phyloP scores from a whole-genome alignment of 164 flowering plant species.

The Chimonanthus praecox region DNA sequence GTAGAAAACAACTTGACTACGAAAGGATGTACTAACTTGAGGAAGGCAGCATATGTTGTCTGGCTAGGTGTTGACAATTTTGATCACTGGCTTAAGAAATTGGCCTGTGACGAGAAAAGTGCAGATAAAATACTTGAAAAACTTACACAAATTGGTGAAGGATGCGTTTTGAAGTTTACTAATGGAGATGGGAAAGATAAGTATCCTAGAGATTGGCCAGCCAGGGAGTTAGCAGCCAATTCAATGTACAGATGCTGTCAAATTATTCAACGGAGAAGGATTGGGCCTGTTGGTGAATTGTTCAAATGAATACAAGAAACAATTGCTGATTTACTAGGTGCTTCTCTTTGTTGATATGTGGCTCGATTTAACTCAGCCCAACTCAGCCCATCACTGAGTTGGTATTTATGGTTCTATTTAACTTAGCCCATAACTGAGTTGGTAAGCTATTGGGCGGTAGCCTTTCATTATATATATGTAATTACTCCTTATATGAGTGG shows the following conservation, averaged over 20 bases:
- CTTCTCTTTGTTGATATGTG: neutral
- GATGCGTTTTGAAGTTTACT: neutral
- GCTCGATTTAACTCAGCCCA: too few species aligned
- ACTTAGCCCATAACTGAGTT: too few species aligned
- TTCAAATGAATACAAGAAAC: neutral
- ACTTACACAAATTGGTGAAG: neutral
- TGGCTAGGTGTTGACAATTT: neutral
- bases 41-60: slow-evolving; percentile 25
- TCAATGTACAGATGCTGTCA: neutral
- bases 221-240: neutral
- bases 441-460: too few species aligned
- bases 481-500: too few species aligned
- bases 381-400: too few species aligned
- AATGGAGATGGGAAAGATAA: neutral
- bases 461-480: too few species aligned
- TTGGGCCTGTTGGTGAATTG: neutral
- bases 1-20: slow-evolving; percentile 35
- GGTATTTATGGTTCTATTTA: too few species aligned
- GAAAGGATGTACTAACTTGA: slow-evolving; percentile 20
- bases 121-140: neutral
- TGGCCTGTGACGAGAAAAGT: neutral
- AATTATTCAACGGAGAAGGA: neutral
- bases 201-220: neutral
- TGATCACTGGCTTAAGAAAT: neutral
- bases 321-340: neutral